Evolutionary conservation across 177 flowering plant species (phyloP).

Genomic region (Vitis hybrid): DNA sequence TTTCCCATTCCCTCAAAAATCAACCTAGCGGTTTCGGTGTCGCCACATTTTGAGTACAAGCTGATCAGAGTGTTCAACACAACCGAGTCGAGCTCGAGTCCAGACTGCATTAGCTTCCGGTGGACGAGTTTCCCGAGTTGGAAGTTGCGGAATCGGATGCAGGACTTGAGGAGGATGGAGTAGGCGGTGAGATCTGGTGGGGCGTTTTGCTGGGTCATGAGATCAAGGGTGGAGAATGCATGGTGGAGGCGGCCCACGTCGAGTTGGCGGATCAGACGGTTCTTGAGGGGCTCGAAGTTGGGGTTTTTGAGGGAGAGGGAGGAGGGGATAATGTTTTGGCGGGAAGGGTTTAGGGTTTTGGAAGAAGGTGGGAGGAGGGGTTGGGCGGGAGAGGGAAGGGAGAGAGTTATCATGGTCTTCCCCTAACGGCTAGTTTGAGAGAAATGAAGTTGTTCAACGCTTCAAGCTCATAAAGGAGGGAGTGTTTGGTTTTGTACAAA

Average conservation of each 20-base stretch:
- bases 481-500: no score
- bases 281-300: conserved; percentile 22
- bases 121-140: conserved; percentile 62
- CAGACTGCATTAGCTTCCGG: conserved; percentile 37
- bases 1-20: conserved; percentile 57
- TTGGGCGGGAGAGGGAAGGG: conserved; percentile 37
- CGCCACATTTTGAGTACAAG: conserved; percentile 72
- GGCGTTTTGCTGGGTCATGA: conserved; percentile 35
- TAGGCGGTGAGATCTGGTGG: conserved; percentile 52
- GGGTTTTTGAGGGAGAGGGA: conserved; percentile 2
- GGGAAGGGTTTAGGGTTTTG: conserved; percentile 18
- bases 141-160: conserved; percentile 57
- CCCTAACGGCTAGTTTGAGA: no score
- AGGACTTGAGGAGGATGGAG: conserved; percentile 74
- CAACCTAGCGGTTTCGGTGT: conserved; percentile 34
- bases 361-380: conserved; percentile 15
- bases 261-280: conserved; percentile 46
- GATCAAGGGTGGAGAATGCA: conserved; percentile 63
- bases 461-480: no score
- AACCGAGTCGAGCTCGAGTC: conserved; percentile 48
- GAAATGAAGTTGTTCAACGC: no score
- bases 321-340: conserved; percentile 14
- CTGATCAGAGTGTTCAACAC: conserved; percentile 62
- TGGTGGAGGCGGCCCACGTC: conserved; percentile 38
- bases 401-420: conserved; percentile 21